Base-by-base conservation (phyloP, 805 yeast genomes). In the Metschnikowia corniflorae region DNA sequence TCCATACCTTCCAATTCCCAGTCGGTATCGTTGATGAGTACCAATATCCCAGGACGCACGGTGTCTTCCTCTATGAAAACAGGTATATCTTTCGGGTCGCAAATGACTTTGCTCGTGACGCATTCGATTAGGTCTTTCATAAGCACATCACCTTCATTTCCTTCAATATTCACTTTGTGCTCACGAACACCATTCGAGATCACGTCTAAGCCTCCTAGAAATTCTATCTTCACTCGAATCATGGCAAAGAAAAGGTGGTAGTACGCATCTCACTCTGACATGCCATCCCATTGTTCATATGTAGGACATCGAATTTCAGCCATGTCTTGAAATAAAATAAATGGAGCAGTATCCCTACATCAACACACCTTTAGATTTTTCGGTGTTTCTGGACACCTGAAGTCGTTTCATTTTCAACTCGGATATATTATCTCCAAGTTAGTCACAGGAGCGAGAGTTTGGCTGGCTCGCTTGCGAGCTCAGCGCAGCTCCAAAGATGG, bases 1-100 rank as follows among this genome's bases (percentile, higher is more conserved):
- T 86, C 88, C 59, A 82, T 88, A 8, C 87, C 97, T 57, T 88
- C 95, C 10, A 91, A 62, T 54, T 91, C 98, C 97, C 97, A 91
- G 63, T 91, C 98, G 0, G 95, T 80, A 56, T 91, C 97, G 54
- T 91, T 91, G 44, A 91, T 83, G 39, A 91, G 70, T 7, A 93
- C 96, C 43, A 91, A 66, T 31, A 91, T 86, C 2, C 98, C 98
- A 0, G 97, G 96, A 33, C 97, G 77, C 10, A 87, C 79, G 1
- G 81, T 75, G 8, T 70, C 95, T 48, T 86, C 89, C 50, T 86
- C 93, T 6, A 89, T 69, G 53, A 91, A 88, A 9, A 88, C 82
- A 3, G 78, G 82, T 19, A 73, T 64, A 53, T 83, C 88, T 41
- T 75, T 77, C 22, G 76, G 68, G 43, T 82, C 78, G 18, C 68